Evolutionary conservation across 2,329 filamentous ascomycete genomes (phyloP).

Genomic region (Aspergillus sergii): DNA sequence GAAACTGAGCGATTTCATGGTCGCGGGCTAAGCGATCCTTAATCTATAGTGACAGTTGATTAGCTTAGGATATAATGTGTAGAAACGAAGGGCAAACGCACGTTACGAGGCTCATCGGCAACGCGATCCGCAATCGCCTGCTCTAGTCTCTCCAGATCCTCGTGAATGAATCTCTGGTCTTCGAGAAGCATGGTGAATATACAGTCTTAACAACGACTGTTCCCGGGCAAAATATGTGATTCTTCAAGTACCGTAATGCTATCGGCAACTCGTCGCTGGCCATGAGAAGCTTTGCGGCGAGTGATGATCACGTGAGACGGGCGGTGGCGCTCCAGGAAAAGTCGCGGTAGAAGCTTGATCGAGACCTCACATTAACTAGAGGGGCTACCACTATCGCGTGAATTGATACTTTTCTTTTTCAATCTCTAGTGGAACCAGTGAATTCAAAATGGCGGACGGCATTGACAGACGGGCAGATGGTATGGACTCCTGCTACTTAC

Average conservation of each 20-base stretch:
- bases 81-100: slow-evolving; percentile 49
- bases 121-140: slow-evolving; percentile 90
- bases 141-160: slow-evolving; percentile 95
- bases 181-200: slow-evolving; percentile 72
- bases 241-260: not conserved
- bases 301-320: slow-evolving; percentile 25
- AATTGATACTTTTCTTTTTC: slow-evolving; percentile 16
- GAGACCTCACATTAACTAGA: slow-evolving; percentile 5
- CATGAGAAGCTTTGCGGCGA: slow-evolving; percentile 30
- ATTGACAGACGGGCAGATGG: slow-evolving; percentile 88
- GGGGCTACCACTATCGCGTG: slow-evolving; percentile 6
- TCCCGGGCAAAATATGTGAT: slow-evolving; percentile 1
- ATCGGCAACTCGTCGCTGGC: slow-evolving; percentile 12
- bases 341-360: slow-evolving; percentile 20
- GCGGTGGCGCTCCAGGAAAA: slow-evolving; percentile 27
- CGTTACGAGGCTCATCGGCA: slow-evolving; percentile 83
- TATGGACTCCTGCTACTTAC: slow-evolving; percentile 26
- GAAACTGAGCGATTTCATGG: slow-evolving; percentile 85
- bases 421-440: slow-evolving; percentile 9
- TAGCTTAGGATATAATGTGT: slow-evolving; percentile 16
- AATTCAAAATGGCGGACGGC: slow-evolving; percentile 78
- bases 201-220: slow-evolving; percentile 1
- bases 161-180: slow-evolving; percentile 90
- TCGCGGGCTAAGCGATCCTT: slow-evolving; percentile 87
- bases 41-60: slow-evolving; percentile 60